Evolutionary conservation across 176 grass and related monocot genomes (phyloP).

Genomic region (Puya raimondii): DNA sequence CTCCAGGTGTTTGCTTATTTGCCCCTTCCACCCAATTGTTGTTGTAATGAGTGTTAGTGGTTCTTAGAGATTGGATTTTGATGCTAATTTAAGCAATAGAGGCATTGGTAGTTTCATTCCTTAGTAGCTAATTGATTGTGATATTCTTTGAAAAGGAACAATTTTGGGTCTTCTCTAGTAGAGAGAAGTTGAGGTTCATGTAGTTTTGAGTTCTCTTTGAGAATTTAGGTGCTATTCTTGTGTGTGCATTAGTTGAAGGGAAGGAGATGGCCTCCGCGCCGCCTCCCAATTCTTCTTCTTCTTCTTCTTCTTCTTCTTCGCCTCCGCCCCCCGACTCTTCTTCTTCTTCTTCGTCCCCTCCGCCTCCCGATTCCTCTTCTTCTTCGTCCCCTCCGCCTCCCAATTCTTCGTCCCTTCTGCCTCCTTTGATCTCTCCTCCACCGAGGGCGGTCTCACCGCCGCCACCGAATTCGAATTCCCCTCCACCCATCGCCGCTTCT

Average conservation of each 20-base stretch:
- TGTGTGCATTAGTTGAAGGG: not conserved
- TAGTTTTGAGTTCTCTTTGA: not conserved
- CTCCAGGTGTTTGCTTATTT: too few relatives aligned
- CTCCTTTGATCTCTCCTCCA: not conserved
- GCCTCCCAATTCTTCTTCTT: not conserved
- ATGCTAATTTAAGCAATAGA: not conserved
- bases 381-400: not conserved
- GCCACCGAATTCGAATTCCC: not conserved
- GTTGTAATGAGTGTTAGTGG: not conserved
- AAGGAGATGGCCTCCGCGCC: slow-evolving; percentile 2
- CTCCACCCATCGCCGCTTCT: not conserved
- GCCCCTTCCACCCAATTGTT: not conserved
- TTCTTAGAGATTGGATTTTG: not conserved
- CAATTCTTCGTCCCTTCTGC: not conserved
- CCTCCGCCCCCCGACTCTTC: not conserved
- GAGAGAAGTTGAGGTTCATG: not conserved
- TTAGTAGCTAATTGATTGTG: not conserved
- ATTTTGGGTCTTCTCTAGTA: not conserved
- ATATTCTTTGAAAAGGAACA: not conserved
- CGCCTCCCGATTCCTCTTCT: not conserved
- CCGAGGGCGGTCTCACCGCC: not conserved
- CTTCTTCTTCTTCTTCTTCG: not conserved
- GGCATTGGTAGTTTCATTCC: not conserved
- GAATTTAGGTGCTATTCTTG: not conserved
- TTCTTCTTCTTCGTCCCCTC: not conserved